Evolutionary conservation across 2,329 filamentous ascomycete genomes (phyloP), one percentile per base, ranked within the genome.

Genomic region (Pleurostoma richardsiae): DNA sequence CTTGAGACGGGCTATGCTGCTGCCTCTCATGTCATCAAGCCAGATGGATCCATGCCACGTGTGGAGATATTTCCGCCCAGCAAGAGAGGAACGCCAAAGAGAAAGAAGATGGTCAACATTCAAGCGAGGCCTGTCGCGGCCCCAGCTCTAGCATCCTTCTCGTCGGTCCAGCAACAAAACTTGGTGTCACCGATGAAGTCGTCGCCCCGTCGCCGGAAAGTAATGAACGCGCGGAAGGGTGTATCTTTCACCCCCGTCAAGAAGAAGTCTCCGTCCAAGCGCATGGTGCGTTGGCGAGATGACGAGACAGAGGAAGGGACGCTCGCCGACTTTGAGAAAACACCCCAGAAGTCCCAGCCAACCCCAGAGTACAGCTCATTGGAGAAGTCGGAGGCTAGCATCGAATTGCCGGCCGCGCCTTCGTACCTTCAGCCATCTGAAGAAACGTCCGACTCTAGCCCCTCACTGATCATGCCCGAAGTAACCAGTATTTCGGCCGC

Each of bases 251-350:
- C 90, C 2, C 90, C 90, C 0, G 84, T 85, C 51, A 95, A 88
- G 67, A 83, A 88, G 68, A 85, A 85, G 65, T 76, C 80, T 7
- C 80, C 83, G 1, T 63, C 71, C 46, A 90, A 90, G 66, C 81
- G 91, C 50, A 85, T 79, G 41, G 92, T 99, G 5, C 82, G 92
- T 53, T 99, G 94, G 94, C 84, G 89, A 49, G 90, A 95, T 58
- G 94, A 97, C 57, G 89, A 81, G 59, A 71, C 85, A 3, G 86
- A 95, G 59, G 83, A 92, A 44, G 91, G 90, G 28, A 84, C 85
- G 1, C 71, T 97, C 47, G 90, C 88, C 8, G 94, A 97, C 62
- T 96, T 92, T 61, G 88, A 92, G 60, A 89, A 90, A 68, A 96
- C 92, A 3, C 92, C 94, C 1, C 80, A 90, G 63, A 87, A 85